Percentiles rank a stretch among this genome's conserved stretches.
These are phyloP conservation scores for Tarenaya hassleriana DNA, from an alignment of 345 rosid genomes.

Conservation along the genomic window DNA sequence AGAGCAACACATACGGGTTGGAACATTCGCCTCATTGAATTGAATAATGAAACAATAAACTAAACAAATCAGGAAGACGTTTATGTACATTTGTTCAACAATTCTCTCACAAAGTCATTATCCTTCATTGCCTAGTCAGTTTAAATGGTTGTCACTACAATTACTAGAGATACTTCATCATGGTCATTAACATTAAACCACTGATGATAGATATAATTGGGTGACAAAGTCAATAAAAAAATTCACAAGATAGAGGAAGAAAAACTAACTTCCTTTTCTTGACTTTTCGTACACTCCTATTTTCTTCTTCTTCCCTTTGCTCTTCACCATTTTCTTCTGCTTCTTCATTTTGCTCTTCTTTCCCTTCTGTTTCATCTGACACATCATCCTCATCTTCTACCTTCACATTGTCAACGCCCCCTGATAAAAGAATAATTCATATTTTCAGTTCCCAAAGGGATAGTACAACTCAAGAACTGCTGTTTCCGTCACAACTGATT, in stretches of 20 bases:
- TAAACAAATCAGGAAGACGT: no score
- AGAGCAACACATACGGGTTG: no score
- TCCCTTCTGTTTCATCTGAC: slow-evolving; percentile 26
- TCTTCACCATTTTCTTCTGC: slow-evolving; percentile 28
- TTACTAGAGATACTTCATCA: no score
- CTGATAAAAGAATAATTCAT: slow-evolving; percentile 13
- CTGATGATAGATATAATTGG: no score
- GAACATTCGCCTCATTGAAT: no score
- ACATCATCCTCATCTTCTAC: slow-evolving; percentile 20
- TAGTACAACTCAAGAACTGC: slow-evolving; percentile 9
- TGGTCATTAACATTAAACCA: no score
- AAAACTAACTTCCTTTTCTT: slow-evolving; percentile 41
- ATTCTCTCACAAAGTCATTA: no score
- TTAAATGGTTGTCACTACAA: no score
- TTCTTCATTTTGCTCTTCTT: slow-evolving; percentile 26
- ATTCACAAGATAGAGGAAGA: slow-evolving; percentile 16
- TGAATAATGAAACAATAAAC: no score
- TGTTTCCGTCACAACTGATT: background rate
- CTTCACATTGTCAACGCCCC: slow-evolving; percentile 21
- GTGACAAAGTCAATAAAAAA: background rate
- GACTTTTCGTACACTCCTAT: slow-evolving; percentile 30
- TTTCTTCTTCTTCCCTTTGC: slow-evolving; percentile 24
- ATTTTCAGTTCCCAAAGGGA: slow-evolving; percentile 7
- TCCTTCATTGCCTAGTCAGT: no score
- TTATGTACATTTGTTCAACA: no score